A percentile compares a stretch with the other conserved stretches of the same genome.
Evolutionary conservation across 768 basidiomycete species (phyloP).

Genomic region (Boletellus sp.): DNA sequence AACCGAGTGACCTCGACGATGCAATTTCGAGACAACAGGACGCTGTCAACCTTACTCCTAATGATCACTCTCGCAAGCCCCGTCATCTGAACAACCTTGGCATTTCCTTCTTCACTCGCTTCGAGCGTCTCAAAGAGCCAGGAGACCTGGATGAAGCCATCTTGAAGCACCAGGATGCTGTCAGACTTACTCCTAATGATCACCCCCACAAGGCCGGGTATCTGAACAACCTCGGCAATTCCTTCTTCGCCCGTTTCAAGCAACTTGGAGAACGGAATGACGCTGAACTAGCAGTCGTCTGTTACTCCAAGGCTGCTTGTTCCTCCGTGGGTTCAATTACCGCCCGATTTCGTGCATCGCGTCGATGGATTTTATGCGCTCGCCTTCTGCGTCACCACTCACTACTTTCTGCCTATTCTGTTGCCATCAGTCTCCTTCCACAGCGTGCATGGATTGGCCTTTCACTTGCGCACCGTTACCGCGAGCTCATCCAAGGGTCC

Average conservation of each 20-base stretch:
- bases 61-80: background rate
- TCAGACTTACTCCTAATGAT: background rate
- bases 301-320: background rate
- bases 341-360: background rate
- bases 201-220: background rate
- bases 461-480: background rate
- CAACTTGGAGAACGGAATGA: background rate
- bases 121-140: background rate
- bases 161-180: background rate
- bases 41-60: background rate
- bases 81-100: background rate
- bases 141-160: background rate
- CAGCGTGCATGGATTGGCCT: background rate
- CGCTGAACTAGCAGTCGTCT: background rate
- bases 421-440: background rate
- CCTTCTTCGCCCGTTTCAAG: background rate
- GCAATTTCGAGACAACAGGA: too few relatives aligned
- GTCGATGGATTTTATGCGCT: background rate
- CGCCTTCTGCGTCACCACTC: background rate
- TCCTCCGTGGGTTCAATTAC: background rate
- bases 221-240: too few relatives aligned
- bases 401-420: background rate
- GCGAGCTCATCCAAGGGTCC: background rate
- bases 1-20: too few relatives aligned
- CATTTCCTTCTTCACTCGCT: background rate